phyloP scores from a whole-genome alignment of 179 eudicot genomes.

The Patellifolia procumbens region DNA sequence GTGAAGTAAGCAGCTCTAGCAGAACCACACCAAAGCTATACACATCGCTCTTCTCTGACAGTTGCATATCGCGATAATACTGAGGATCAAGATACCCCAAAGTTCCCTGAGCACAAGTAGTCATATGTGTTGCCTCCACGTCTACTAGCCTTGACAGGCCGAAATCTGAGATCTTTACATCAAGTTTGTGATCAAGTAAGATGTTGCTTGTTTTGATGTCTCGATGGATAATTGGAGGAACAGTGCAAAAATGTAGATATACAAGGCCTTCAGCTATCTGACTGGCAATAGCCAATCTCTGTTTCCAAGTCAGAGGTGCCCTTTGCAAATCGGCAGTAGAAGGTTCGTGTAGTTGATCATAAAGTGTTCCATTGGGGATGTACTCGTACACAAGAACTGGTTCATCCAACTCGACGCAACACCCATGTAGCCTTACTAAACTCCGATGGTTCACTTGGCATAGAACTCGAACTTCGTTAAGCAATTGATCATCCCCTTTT shows the following conservation, averaged over 20 bases:
- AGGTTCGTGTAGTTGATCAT: constrained; percentile 49
- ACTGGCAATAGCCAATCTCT: constrained; percentile 56
- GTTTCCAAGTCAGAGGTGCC: constrained; percentile 46
- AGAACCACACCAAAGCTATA: constrained; percentile 66
- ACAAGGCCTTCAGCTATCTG: constrained; percentile 61
- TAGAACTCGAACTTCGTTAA: constrained; percentile 34
- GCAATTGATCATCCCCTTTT: constrained; percentile 50
- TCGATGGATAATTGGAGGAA: constrained; percentile 55
- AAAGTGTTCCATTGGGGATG: constrained; percentile 61
- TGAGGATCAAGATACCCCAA: constrained; percentile 77
- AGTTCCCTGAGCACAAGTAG: constrained; percentile 75
- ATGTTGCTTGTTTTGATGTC: constrained; percentile 69
- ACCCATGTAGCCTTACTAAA: constrained; percentile 35
- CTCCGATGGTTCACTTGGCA: constrained; percentile 38
- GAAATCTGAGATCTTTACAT: constrained; percentile 73
- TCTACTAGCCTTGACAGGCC: constrained; percentile 69
- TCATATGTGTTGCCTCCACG: constrained; percentile 50
- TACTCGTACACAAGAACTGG: constrained; percentile 58
- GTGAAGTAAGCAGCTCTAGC: constrained; percentile 50
- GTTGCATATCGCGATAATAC: constrained; percentile 58
- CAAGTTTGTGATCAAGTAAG: constrained; percentile 45
- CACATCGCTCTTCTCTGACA: constrained; percentile 72
- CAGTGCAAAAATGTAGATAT: constrained; percentile 57
- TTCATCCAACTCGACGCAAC: constrained; percentile 36
- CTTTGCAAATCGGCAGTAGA: constrained; percentile 9